Conservation (phyloP, 169 alveolate species). For the Plasmodium malariae region DNA sequence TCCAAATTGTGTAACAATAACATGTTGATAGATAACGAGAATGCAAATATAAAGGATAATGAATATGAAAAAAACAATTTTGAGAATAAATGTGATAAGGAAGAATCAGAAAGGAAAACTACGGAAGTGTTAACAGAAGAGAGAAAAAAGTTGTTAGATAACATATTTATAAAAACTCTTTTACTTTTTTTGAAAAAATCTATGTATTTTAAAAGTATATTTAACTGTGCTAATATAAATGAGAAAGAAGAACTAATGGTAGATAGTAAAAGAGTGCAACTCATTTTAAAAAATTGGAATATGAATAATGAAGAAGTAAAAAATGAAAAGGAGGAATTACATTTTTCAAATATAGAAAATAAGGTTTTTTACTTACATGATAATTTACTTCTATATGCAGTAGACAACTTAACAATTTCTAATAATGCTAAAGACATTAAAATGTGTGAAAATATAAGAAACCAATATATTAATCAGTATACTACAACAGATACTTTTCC, state of each 20-base stretch:
- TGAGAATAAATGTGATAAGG: not conserved
- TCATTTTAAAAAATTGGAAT: constrained; percentile 51
- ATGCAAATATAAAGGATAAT: not conserved
- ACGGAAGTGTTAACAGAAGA: constrained; percentile 23
- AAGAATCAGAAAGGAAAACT: not conserved
- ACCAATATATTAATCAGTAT: constrained; percentile 35
- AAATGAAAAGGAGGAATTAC: constrained; percentile 1
- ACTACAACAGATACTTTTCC: constrained; percentile 23
- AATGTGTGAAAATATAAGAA: constrained; percentile 67
- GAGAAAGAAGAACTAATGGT: constrained; percentile 69
- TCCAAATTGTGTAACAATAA: not conserved
- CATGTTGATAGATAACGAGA: not conserved
- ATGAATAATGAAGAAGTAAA: constrained; percentile 51
- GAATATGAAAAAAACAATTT: not conserved
- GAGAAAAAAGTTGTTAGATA: constrained; percentile 54
- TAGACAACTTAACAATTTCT: constrained; percentile 33
- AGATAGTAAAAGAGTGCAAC: constrained; percentile 62
- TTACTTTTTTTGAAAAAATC: constrained; percentile 67
- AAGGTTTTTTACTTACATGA: constrained; percentile 73
- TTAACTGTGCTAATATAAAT: constrained; percentile 71
- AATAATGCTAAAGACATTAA: constrained; percentile 59
- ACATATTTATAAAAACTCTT: constrained; percentile 39
- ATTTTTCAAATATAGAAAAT: constrained; percentile 58
- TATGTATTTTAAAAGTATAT: constrained; percentile 75
- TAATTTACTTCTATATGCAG: constrained; percentile 71